Conservation (phyloP, 495 filamentous ascomycete species). For the Rusavskia elegans region DNA sequence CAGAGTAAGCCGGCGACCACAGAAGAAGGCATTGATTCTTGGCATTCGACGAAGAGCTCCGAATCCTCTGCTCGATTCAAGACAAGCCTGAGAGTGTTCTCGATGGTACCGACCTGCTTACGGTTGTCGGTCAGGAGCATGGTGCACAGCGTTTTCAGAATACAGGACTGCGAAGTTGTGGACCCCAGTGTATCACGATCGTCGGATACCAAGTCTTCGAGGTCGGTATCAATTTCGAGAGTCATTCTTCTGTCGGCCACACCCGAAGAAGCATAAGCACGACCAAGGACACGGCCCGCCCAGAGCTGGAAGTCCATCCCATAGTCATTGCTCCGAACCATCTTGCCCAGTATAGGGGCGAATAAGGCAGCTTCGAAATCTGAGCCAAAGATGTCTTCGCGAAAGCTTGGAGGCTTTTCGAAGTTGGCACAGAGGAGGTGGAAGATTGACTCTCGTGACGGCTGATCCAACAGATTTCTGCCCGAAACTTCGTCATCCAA, state of each 20-base stretch:
- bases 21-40: constrained; percentile 23
- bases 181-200: background rate
- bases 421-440: constrained; percentile 62
- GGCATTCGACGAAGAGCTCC: constrained; percentile 31
- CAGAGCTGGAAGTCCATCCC: constrained; percentile 61
- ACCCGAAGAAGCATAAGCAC: constrained; percentile 65
- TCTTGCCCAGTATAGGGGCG: constrained; percentile 55
- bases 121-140: constrained; percentile 49
- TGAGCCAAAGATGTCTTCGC: constrained; percentile 42
- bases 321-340: constrained; percentile 42
- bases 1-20: constrained; percentile 29
- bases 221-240: constrained; percentile 28
- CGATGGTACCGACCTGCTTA: constrained; percentile 53
- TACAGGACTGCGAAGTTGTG: constrained; percentile 17
- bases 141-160: constrained; percentile 49
- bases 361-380: constrained; percentile 45
- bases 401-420: constrained; percentile 33
- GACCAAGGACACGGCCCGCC: constrained; percentile 70
- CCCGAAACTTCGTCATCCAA: constrained; percentile 50
- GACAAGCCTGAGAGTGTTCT: constrained; percentile 58
- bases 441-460: constrained; percentile 53
- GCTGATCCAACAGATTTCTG: constrained; percentile 46
- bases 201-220: background rate
- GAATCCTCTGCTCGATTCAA: constrained; percentile 36
- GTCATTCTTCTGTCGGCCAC: constrained; percentile 40